Conservation (phyloP, 2,329 filamentous ascomycete species). For the Torrubiellomyces zombiae region DNA sequence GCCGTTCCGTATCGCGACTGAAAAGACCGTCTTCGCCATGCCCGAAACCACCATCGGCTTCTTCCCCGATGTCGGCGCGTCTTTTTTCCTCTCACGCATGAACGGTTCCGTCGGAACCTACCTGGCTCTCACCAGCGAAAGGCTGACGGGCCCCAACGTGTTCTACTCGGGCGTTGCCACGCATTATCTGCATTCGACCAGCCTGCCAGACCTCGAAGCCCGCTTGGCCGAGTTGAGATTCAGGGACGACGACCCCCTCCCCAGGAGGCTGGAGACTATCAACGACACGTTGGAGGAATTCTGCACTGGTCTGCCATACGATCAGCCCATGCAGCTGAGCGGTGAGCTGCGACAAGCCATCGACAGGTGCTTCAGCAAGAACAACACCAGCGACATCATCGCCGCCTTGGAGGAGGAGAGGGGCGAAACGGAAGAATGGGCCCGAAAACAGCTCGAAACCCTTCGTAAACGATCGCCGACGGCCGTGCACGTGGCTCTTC, state of each 20-base stretch:
- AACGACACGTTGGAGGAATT: constrained; percentile 87
- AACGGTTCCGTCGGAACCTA: constrained; percentile 80
- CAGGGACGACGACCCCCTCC: constrained; percentile 51
- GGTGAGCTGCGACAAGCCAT: constrained; percentile 64
- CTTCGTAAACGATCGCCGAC: constrained; percentile 71
- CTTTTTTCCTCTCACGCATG: constrained; percentile 87
- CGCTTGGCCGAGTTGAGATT: constrained; percentile 83
- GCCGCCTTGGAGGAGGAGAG: constrained; percentile 40
- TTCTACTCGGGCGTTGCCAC: constrained; percentile 89
- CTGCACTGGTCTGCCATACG: constrained; percentile 65
- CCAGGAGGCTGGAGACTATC: constrained; percentile 53
- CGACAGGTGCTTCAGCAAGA: constrained; percentile 62
- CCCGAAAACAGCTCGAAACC: constrained; percentile 56
- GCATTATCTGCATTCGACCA: constrained; percentile 87
- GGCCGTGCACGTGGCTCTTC: constrained; percentile 66
- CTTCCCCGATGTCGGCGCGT: constrained; percentile 94
- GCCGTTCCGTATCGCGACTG: constrained; percentile 90
- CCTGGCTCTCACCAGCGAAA: constrained; percentile 78
- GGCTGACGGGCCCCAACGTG: constrained; percentile 64
- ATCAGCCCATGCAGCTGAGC: constrained; percentile 48
- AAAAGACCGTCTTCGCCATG: constrained; percentile 94
- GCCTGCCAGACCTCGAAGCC: constrained; percentile 62
- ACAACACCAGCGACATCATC: constrained; percentile 55
- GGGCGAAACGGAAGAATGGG: constrained; percentile 52
- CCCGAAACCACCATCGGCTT: constrained; percentile 96